Evolutionary conservation across 495 filamentous ascomycete genomes (phyloP).

Genomic region (Penicillium dipodomyicola): DNA sequence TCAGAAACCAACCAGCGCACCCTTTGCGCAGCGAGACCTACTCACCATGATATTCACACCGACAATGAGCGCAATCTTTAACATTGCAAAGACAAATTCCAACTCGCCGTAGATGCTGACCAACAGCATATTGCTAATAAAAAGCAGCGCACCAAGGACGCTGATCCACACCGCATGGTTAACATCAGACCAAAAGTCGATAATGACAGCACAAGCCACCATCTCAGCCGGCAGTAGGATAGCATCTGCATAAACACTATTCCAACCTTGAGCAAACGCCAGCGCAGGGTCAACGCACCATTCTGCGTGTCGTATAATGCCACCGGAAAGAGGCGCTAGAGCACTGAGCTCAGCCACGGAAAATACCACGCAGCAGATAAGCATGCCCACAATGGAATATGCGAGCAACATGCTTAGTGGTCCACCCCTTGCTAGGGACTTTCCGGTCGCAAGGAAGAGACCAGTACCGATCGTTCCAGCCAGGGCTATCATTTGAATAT

Average conservation of each 20-base stretch:
- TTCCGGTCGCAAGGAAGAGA: conserved; percentile 44
- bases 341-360: conserved; percentile 29
- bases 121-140: conserved; percentile 40
- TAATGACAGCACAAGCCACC: conserved; percentile 43
- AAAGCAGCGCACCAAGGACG: conserved; percentile 42
- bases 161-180: conserved; percentile 41
- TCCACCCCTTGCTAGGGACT: conserved; percentile 55
- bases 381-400: conserved; percentile 26
- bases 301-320: conserved; percentile 28
- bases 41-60: conserved; percentile 45
- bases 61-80: conserved; percentile 44
- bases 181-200: conserved; percentile 43
- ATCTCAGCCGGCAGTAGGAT: conserved; percentile 38
- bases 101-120: conserved; percentile 44
- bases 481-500: conserved; percentile 46
- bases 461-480: conserved; percentile 41
- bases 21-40: not conserved
- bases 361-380: conserved; percentile 23
- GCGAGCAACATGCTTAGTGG: conserved; percentile 50
- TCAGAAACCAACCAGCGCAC: not conserved
- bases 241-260: conserved; percentile 28
- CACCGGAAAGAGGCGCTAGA: conserved; percentile 30
- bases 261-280: conserved; percentile 33
- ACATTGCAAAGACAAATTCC: conserved; percentile 39
- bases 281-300: conserved; percentile 33